Evolutionary conservation across 768 basidiomycete species (phyloP), one percentile per base, ranked within the genome.

Genomic region (Scleroderma bovista): DNA sequence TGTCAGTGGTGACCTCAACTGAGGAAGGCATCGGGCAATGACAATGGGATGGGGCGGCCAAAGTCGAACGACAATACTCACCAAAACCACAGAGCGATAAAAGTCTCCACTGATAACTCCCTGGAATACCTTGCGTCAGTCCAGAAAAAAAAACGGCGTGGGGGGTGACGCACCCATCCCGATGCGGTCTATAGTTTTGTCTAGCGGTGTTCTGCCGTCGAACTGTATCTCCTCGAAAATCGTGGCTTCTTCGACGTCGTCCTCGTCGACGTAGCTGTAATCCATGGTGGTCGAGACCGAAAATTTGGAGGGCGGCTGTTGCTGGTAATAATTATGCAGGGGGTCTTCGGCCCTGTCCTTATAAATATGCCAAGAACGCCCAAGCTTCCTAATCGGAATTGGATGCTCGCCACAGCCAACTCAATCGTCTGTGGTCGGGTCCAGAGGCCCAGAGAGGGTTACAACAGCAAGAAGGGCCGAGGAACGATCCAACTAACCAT

Each of bases 51-150:
- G 32, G 44, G 20, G 41, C 24, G 24, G 48, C 33, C 23, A 33
- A 15, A 20, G 24, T 29, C 36, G 29, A 29, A 23, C 19, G n/a
- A 51, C 8, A 16, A 39, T 1, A 72, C 88, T 64, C 70, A 92
- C 91, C 89, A 56, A 91, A 88, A 39, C 92, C 92, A 71, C 93
- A 95, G 11, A 94, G 68, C 16, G 86, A 88, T 40, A 93, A 60
- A 37, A 91, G 66, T 6, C 79, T 80, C 88, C 87, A 90, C 58
- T 93, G 90, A 57, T 91, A 92, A 48, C 78, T 84, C 37, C 78
- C 79, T 81, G 57, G 3, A 17, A 29, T 15, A 31, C 7, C 9
- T 20, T n/a, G 43, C 33, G 19, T 58, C 23, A 38, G 46, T 22
- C 23, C 19, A 44, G 23, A 16, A 33, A 9, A 26, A 13, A 32